These are phyloP conservation scores for Rhynchospora breviuscula DNA, from an alignment of 176 grass and related monocot species.

Conservation along the genomic window DNA sequence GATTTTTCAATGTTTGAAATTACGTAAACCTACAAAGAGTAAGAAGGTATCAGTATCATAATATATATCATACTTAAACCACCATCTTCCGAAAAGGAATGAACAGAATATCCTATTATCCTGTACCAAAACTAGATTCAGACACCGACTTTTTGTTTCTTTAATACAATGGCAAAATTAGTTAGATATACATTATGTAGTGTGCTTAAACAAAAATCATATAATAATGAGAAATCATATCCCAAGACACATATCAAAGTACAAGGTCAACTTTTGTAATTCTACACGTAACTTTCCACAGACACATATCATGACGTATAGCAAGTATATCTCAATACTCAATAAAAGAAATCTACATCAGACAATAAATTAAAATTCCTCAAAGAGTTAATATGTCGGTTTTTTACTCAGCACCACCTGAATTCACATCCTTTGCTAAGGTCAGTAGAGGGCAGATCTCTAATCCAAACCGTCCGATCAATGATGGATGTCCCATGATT, in stretches of 20 bases:
- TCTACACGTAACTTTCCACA: too few relatives aligned
- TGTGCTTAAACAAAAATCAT: background rate
- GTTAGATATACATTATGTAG: background rate
- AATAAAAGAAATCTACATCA: background rate
- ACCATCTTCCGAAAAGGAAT: too few relatives aligned
- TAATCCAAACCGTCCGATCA: too few relatives aligned
- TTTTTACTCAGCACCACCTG: background rate
- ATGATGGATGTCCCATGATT: too few relatives aligned
- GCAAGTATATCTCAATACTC: background rate
- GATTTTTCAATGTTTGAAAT: background rate
- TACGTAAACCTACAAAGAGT: background rate
- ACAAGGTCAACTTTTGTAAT: background rate
- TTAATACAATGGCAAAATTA: background rate
- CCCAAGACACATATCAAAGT: background rate
- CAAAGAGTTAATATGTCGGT: background rate
- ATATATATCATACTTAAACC: too few relatives aligned
- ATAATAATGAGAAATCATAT: background rate
- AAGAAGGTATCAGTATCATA: too few relatives aligned
- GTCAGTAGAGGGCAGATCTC: too few relatives aligned
- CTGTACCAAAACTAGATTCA: too few relatives aligned
- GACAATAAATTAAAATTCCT: background rate
- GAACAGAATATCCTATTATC: too few relatives aligned
- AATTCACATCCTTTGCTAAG: too few relatives aligned
- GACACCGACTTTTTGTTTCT: background rate
- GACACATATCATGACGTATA: background rate